Conservation (phyloP, 192 early-diverging fungal species). For the Fimicolochytrium jonesii region DNA sequence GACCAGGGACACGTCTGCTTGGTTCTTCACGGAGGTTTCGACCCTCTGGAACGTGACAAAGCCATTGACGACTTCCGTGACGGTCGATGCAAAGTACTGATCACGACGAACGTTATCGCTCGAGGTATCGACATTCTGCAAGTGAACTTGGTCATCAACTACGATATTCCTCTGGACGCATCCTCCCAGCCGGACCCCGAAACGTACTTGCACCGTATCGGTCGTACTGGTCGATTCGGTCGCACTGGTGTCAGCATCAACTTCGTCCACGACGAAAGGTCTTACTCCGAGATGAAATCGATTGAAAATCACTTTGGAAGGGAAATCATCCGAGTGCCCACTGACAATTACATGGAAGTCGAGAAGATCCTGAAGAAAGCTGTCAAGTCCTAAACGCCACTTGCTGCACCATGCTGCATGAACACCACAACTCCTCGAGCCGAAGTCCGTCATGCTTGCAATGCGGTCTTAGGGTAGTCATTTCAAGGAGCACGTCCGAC, state of each 20-base stretch:
- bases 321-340: constrained; percentile 75
- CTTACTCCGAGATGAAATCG: constrained; percentile 70
- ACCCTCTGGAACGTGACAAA: constrained; percentile 72
- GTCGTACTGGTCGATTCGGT: constrained; percentile 95
- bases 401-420: too few relatives aligned
- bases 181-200: constrained; percentile 72
- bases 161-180: constrained; percentile 80
- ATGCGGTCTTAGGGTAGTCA: too few relatives aligned
- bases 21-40: constrained; percentile 79
- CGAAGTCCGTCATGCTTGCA: too few relatives aligned
- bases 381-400: constrained; percentile 35
- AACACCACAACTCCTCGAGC: too few relatives aligned
- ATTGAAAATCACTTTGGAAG: constrained; percentile 80
- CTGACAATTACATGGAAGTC: constrained; percentile 76
- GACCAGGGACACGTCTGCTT: constrained; percentile 79
- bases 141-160: constrained; percentile 95
- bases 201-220: constrained; percentile 97
- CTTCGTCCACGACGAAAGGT: constrained; percentile 80
- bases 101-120: constrained; percentile 95
- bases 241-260: constrained; percentile 92
- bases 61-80: constrained; percentile 91
- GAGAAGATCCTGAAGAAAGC: constrained; percentile 85
- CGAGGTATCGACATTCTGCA: constrained; percentile 97
- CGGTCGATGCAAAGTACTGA: constrained; percentile 87
- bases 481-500: too few relatives aligned